Percentiles rank a stretch among this genome's conserved stretches.
Evolutionary conservation across 164 flowering plant species (phyloP).

Genomic region (Magnolia kwangsiensis): DNA sequence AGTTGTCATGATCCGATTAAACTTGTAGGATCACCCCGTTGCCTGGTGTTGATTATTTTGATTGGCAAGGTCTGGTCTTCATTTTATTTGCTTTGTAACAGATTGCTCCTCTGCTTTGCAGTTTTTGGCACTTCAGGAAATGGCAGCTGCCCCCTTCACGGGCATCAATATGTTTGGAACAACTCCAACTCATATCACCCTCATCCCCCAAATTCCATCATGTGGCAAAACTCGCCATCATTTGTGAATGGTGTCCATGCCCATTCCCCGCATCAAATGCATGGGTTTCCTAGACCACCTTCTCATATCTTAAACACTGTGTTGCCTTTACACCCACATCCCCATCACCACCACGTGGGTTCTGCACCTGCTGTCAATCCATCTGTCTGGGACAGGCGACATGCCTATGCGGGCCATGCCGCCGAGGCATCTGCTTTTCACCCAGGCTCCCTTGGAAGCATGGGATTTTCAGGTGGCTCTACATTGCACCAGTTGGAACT

Average conservation of each 20-base stretch:
- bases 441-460: constrained; percentile 71
- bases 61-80: neutral
- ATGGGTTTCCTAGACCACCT: constrained; percentile 40
- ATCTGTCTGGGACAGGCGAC: constrained; percentile 77
- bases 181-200: constrained; percentile 46
- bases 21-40: neutral
- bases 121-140: constrained; percentile 62
- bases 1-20: neutral
- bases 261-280: constrained; percentile 38
- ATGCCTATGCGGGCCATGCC: constrained; percentile 55
- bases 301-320: constrained; percentile 52
- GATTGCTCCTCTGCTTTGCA: constrained; percentile 21
- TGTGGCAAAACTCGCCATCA: constrained; percentile 81
- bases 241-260: constrained; percentile 49
- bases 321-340: constrained; percentile 29
- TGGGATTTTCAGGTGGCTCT: constrained; percentile 48
- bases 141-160: constrained; percentile 48
- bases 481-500: constrained; percentile 64
- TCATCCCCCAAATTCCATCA: constrained; percentile 43
- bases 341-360: constrained; percentile 63
- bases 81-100: neutral
- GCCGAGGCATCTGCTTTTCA: constrained; percentile 63
- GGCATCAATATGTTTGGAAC: constrained; percentile 56
- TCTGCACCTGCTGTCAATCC: constrained; percentile 80
- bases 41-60: neutral